These are phyloP conservation scores for Leccinum barrowsii DNA, from an alignment of 768 basidiomycete species.

Conservation along the genomic window DNA sequence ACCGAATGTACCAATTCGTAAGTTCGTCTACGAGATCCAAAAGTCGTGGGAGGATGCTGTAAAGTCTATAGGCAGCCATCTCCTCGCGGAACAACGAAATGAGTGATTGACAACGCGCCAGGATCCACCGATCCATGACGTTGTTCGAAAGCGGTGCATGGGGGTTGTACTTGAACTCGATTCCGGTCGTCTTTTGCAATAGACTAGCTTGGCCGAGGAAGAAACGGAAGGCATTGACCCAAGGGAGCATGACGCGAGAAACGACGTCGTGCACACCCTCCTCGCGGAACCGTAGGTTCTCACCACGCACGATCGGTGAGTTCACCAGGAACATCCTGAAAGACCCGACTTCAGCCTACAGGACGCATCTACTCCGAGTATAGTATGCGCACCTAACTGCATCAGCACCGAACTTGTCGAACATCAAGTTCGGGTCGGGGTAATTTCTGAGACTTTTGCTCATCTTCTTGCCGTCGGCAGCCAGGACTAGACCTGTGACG, in stretches of 20 bases:
- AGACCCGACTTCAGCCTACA: neutral
- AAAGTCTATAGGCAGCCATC: constrained; percentile 96
- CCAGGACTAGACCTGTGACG: constrained; percentile 92
- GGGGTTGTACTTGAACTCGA: constrained; percentile 81
- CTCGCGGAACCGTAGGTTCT: constrained; percentile 97
- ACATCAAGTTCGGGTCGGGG: constrained; percentile 89
- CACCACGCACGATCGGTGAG: constrained; percentile 96
- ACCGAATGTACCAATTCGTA: constrained; percentile 99
- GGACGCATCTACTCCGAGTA: neutral
- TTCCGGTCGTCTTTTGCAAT: constrained; percentile 73
- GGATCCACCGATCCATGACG: constrained; percentile 98
- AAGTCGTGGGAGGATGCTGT: constrained; percentile 92
- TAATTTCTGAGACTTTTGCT: constrained; percentile 96
- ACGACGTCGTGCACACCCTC: constrained; percentile 97
- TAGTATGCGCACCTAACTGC: constrained; percentile 68
- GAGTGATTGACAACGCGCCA: constrained; percentile 94
- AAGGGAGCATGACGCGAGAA: constrained; percentile 93
- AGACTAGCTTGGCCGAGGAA: constrained; percentile 93
- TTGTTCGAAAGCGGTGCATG: constrained; percentile 82
- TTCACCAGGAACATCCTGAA: constrained; percentile 95
- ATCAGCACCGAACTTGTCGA: constrained; percentile 92
- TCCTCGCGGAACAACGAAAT: constrained; percentile 89
- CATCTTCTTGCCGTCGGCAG: constrained; percentile 99
- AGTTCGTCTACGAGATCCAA: constrained; percentile 92
- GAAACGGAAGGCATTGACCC: constrained; percentile 99